Evolutionary conservation across 2,329 filamentous ascomycete species (phyloP), one percentile per base, ranked within the genome.

Genomic region (Aspergillus costaricaensis): DNA sequence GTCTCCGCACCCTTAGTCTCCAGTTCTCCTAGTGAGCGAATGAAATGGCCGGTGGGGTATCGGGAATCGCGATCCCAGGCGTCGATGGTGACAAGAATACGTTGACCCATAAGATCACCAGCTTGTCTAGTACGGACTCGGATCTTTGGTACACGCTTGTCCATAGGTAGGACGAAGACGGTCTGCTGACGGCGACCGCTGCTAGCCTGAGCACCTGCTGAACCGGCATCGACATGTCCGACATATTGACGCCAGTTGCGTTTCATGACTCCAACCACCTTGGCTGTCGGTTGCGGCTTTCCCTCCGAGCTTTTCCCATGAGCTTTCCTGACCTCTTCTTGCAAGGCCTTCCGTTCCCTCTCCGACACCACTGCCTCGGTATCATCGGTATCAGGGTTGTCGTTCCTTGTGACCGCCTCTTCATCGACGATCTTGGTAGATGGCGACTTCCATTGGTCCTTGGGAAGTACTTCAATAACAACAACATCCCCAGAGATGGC

Each of bases 201-300:
- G 62, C 87, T 89, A 2, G 86, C 85, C 3, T 87, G 85, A 56
- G 88, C 86, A 70, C 88, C 89, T 52, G 92, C 89, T 2, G 93
- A 96, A 10, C 90, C 91, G 54, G 89, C 88, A 73, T 99, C 95
- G 59, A 99, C 89, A 72, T 97, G 93, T 2, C 95, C 95, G 63
- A 99, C 95, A 69, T 97, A 98, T 76, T 98, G 96, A 62, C 95
- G 86, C 95, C 95, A 99, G 76, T 98, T 98, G 55, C 95, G 87
- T 79, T 96, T 97, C 73, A 96, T 86, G 23, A 98, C 84, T 51
- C 95, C 95, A 6, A 98, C 92, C 12, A 99, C 91, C 73, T 86
- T 91, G 25, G 94, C 95, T 6, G 95, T 98, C 6, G 95, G 95
- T 69, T 97, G 92, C 2, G 91, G 87, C 53, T 87, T 86, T 48